These are phyloP conservation scores for Saccharomycopsis capsularis DNA, from an alignment of 805 yeast genomes.

Conservation along the genomic window DNA sequence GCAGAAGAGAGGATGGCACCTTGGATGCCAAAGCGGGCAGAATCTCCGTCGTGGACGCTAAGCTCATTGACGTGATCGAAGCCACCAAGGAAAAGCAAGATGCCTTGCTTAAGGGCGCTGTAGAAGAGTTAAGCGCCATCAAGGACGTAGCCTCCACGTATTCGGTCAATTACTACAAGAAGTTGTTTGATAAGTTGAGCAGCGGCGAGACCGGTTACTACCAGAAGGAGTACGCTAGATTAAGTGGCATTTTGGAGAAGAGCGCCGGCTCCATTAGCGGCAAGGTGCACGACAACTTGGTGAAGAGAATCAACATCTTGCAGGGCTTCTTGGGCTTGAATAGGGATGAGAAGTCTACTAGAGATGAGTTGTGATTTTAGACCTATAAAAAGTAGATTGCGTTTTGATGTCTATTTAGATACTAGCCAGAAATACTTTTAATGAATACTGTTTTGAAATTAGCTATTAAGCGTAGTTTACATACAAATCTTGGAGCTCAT, in stretches of 20 bases:
- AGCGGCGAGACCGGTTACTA: constrained; percentile 39
- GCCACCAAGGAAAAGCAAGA: constrained; percentile 23
- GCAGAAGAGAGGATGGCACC: constrained; percentile 33
- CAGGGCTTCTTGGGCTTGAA: constrained; percentile 18
- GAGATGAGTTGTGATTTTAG: constrained; percentile 9
- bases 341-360: too few relatives aligned
- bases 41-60: constrained; percentile 27
- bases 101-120: constrained; percentile 29
- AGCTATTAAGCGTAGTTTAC: too few relatives aligned
- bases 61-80: constrained; percentile 27
- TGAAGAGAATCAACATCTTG: constrained; percentile 45
- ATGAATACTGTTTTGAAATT: background rate
- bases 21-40: constrained; percentile 31
- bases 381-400: too few relatives aligned
- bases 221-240: constrained; percentile 36
- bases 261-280: constrained; percentile 30
- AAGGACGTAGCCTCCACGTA: constrained; percentile 19
- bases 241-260: constrained; percentile 33
- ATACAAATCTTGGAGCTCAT: too few relatives aligned
- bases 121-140: constrained; percentile 32
- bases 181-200: constrained; percentile 37
- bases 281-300: constrained; percentile 41
- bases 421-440: too few relatives aligned
- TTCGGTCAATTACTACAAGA: constrained; percentile 40
- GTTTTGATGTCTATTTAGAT: too few relatives aligned